These are phyloP conservation scores for Zopfia rhizophila DNA, from an alignment of 2,329 filamentous ascomycete genomes.

Conservation along the genomic window DNA sequence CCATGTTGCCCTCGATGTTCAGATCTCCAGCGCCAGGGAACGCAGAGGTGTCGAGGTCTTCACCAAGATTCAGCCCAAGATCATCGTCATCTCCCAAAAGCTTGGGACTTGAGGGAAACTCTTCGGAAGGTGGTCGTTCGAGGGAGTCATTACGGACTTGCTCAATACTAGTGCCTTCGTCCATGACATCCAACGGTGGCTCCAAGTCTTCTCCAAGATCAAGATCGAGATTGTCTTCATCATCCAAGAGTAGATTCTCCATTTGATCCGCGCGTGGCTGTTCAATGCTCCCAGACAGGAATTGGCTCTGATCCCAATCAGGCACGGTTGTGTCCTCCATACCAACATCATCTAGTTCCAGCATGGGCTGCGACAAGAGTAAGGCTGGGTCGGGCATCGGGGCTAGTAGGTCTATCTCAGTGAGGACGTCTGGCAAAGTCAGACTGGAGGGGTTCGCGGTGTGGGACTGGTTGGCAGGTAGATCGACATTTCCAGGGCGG, in stretches of 20 bases:
- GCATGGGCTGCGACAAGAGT: constrained; percentile 74
- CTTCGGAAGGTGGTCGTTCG: constrained; percentile 53
- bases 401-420: constrained; percentile 87
- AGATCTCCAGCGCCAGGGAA: constrained; percentile 29
- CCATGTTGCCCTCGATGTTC: constrained; percentile 42
- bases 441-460: constrained; percentile 86
- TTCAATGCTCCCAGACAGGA: constrained; percentile 75
- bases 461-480: constrained; percentile 80
- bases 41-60: constrained; percentile 42
- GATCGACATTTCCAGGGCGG: constrained; percentile 93
- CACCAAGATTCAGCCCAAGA: constrained; percentile 56
- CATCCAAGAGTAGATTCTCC: constrained; percentile 59
- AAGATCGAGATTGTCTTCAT: constrained; percentile 67
- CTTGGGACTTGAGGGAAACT: constrained; percentile 62
- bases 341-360: constrained; percentile 61
- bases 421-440: constrained; percentile 90
- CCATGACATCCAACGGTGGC: constrained; percentile 24
- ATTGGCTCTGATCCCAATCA: constrained; percentile 77
- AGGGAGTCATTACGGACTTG: constrained; percentile 85
- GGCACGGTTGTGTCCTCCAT: constrained; percentile 56
- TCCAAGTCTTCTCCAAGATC: constrained; percentile 68
- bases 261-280: constrained; percentile 61
- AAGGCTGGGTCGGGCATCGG: constrained; percentile 84
- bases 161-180: constrained; percentile 75
- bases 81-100: constrained; percentile 62